Conservation (phyloP, 257 asterid species). For the Salvia splendens region DNA sequence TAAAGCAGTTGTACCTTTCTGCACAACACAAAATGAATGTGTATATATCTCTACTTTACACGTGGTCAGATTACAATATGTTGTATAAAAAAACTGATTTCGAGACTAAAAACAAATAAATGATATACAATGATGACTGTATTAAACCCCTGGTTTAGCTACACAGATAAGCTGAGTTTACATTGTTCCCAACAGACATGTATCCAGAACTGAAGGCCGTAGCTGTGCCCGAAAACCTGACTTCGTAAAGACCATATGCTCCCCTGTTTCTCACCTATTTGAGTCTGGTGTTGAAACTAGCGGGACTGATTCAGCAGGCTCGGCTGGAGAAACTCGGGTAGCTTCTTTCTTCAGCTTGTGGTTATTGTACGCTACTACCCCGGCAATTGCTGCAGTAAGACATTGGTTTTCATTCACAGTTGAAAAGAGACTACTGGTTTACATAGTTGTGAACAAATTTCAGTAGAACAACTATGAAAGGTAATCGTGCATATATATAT, state of each 20-base stretch:
- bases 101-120: conserved; percentile 21
- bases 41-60: conserved; percentile 27
- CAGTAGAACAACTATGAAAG: conserved; percentile 1
- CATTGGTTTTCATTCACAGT: neutral
- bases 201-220: conserved; percentile 26
- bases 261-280: conserved; percentile 22
- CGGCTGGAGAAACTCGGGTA: conserved; percentile 46
- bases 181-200: conserved; percentile 1
- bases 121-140: conserved; percentile 19
- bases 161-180: conserved; percentile 11
- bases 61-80: conserved; percentile 22
- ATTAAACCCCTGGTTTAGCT: conserved; percentile 7
- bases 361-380: conserved; percentile 93
- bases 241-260: neutral
- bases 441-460: conserved; percentile 9
- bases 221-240: conserved; percentile 12
- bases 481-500: neutral
- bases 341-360: conserved; percentile 86
- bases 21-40: conserved; percentile 23
- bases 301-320: conserved; percentile 49
- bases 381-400: conserved; percentile 73
- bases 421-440: neutral
- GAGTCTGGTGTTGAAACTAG: conserved; percentile 37
- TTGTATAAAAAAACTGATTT: neutral
- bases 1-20: conserved; percentile 1